phyloP scores from a whole-genome alignment of 768 basidiomycete genomes.

The Porpolomopsis calyptriformis region DNA sequence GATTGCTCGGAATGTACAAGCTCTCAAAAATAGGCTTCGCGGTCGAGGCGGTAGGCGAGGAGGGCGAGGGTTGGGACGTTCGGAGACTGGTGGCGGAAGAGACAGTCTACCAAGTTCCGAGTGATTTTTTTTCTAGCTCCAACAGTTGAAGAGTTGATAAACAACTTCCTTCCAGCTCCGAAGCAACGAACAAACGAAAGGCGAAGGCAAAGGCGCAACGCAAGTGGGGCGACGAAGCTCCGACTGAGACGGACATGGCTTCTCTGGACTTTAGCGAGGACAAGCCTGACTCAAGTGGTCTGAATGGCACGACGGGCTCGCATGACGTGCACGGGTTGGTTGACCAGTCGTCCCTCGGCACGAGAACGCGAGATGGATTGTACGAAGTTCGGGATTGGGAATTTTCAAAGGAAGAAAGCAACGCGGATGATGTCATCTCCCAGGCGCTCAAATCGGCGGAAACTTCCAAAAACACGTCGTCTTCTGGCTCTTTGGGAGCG shows the following conservation, averaged over 20 bases:
- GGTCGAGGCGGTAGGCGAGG: constrained; percentile 58
- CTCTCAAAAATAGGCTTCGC: constrained; percentile 75
- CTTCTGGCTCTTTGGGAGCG: constrained; percentile 44
- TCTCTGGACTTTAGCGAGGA: constrained; percentile 79
- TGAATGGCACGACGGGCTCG: constrained; percentile 20
- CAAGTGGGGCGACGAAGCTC: constrained; percentile 84
- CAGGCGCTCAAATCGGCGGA: constrained; percentile 40
- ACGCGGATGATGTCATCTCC: constrained; percentile 45
- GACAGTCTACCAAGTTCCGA: constrained; percentile 61
- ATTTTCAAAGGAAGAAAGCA: constrained; percentile 37
- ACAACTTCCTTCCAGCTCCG: too few species aligned
- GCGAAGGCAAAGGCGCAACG: constrained; percentile 63
- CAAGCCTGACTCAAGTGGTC: constrained; percentile 28
- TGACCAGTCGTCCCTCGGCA: constrained; percentile 67
- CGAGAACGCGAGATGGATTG: constrained; percentile 57
- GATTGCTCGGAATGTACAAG: constrained; percentile 86
- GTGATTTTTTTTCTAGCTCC: too few species aligned
- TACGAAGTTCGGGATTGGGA: constrained; percentile 74
- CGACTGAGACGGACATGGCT: constrained; percentile 84
- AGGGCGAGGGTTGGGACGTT: constrained; percentile 35
- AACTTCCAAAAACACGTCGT: constrained; percentile 21
- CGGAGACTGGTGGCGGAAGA: constrained; percentile 40
- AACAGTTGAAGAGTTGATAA: too few species aligned
- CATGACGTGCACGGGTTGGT: constrained; percentile 53
- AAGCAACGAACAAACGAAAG: constrained; percentile 50